Conservation (phyloP, 805 yeast species). For the Metschnikowia proteae region DNA sequence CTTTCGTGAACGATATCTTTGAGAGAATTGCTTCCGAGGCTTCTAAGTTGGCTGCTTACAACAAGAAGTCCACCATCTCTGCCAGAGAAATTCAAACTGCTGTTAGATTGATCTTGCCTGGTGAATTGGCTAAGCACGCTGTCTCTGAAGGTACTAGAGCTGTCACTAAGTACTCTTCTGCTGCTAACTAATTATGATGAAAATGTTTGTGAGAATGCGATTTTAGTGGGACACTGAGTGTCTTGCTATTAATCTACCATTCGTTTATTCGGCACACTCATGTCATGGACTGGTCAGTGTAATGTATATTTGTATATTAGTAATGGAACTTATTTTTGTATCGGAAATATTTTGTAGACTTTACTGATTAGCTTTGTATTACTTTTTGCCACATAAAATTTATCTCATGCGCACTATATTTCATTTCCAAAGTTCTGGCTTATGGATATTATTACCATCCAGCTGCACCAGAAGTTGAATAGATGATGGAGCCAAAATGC, state of each 20-base stretch:
- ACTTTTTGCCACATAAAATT: neutral
- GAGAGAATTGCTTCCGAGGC: slow-evolving; percentile 38
- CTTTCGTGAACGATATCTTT: slow-evolving; percentile 36
- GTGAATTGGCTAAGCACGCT: slow-evolving; percentile 40
- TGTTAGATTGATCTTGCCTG: slow-evolving; percentile 38
- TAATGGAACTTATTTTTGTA: slow-evolving; percentile 21
- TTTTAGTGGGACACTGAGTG: slow-evolving; percentile 17
- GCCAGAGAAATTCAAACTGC: slow-evolving; percentile 39
- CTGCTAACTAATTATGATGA: slow-evolving; percentile 28
- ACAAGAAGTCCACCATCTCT: slow-evolving; percentile 38
- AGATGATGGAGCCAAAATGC: slow-evolving; percentile 83
- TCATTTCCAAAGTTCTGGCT: slow-evolving; percentile 1
- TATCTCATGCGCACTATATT: neutral
- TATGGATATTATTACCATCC: slow-evolving; percentile 33
- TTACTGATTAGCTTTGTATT: neutral
- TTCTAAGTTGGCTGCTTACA: slow-evolving; percentile 39
- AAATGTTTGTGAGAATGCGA: slow-evolving; percentile 14
- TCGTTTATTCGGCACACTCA: slow-evolving; percentile 16
- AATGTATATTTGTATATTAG: slow-evolving; percentile 23
- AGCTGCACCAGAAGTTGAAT: slow-evolving; percentile 59
- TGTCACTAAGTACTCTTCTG: slow-evolving; percentile 38
- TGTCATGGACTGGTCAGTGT: slow-evolving; percentile 18
- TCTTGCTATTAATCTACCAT: slow-evolving; percentile 10
- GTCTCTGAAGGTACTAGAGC: slow-evolving; percentile 40
- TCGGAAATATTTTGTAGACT: neutral